phyloP scores from a whole-genome alignment of 225 moss, liverwort and hornwort genomes.

The Polytrichum commune region DNA sequence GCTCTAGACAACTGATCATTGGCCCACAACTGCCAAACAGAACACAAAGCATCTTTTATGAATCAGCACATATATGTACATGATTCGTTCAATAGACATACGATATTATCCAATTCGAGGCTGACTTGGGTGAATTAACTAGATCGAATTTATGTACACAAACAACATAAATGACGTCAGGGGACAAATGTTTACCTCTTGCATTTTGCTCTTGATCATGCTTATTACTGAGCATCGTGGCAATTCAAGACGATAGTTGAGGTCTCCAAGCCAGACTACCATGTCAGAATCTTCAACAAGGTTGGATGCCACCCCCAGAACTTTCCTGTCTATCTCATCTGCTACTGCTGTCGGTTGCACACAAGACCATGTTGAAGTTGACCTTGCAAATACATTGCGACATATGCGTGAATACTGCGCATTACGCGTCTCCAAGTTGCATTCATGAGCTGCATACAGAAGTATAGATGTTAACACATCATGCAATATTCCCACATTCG shows the following conservation, averaged over 20 bases:
- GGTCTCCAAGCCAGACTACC: conserved; percentile 74
- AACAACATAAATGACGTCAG: not conserved
- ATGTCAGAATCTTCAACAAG: conserved; percentile 59
- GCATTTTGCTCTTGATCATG: conserved; percentile 46
- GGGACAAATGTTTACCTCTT: conserved; percentile 41
- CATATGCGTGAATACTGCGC: conserved; percentile 30
- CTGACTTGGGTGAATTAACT: too few relatives aligned
- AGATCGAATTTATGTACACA: not conserved
- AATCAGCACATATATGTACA: too few relatives aligned
- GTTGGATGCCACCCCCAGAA: conserved; percentile 27
- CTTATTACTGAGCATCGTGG: conserved; percentile 48
- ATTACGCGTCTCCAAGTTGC: conserved; percentile 34
- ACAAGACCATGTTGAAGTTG: conserved; percentile 42
- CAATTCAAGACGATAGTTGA: conserved; percentile 71
- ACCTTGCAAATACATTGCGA: conserved; percentile 38
- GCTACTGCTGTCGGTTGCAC: conserved; percentile 26
- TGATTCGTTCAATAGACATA: too few relatives aligned
- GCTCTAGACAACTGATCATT: conserved; percentile 58
- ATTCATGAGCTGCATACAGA: conserved; percentile 28
- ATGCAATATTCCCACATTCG: too few relatives aligned
- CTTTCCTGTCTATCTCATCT: conserved; percentile 30
- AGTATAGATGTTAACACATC: too few relatives aligned
- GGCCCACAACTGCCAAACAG: conserved; percentile 46
- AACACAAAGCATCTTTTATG: not conserved
- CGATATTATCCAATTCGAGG: too few relatives aligned